These are phyloP conservation scores for Pinus albicaulis DNA, from an alignment of 75 land plant genomes.

Conservation along the genomic window DNA sequence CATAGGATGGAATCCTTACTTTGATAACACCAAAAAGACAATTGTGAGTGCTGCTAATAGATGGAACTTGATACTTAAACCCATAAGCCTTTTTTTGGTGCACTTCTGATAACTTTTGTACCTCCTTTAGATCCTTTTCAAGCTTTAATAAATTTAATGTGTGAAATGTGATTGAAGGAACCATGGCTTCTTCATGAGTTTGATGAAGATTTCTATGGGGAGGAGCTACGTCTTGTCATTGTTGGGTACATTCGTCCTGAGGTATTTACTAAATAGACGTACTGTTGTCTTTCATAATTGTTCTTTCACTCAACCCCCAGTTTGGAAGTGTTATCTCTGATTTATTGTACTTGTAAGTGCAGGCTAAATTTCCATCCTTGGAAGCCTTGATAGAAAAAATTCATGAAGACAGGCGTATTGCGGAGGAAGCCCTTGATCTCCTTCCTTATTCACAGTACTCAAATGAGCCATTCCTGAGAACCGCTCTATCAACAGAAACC, in stretches of 20 bases:
- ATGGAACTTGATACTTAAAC: too few relatives aligned
- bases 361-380: constrained; percentile 92
- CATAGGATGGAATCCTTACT: constrained; percentile 98
- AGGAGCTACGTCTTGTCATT: constrained; percentile 80
- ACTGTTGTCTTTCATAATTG: not conserved
- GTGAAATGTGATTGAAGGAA: constrained; percentile 49
- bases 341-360: constrained; percentile 8
- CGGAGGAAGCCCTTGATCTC: constrained; percentile 82
- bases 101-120: not conserved
- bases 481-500: too few relatives aligned
- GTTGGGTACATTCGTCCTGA: constrained; percentile 98
- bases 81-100: not conserved
- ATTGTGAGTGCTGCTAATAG: constrained; percentile 54
- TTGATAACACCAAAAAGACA: constrained; percentile 86
- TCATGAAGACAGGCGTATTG: constrained; percentile 80
- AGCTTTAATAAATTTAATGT: not conserved
- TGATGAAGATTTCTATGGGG: constrained; percentile 91
- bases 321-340: not conserved
- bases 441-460: constrained; percentile 57
- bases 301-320: not conserved
- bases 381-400: constrained; percentile 80
- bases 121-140: not conserved
- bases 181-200: constrained; percentile 98
- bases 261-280: constrained; percentile 37
- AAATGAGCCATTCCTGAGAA: constrained; percentile 32